Evolutionary conservation across 2,329 filamentous ascomycete species (phyloP), one percentile per base, ranked within the genome.

Genomic region (Aspergillus sp.): DNA sequence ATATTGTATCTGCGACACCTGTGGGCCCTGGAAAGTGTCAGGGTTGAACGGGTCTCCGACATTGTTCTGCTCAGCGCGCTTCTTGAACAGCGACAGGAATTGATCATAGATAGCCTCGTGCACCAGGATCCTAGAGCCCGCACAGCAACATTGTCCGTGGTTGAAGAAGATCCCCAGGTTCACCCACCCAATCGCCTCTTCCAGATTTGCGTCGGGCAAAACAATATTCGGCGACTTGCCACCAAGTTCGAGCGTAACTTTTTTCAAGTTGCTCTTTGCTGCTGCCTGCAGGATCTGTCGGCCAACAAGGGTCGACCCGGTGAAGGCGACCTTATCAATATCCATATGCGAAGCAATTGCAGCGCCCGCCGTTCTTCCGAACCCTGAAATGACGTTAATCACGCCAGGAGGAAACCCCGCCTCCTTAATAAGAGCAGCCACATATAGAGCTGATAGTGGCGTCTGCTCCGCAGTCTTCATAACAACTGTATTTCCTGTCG

Each of bases 21-120:
- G 91, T 40, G 91, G 91, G 52, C 91, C 91, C 78, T 95, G 91
- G 89, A 93, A 93, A 64, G 90, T 93, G 62, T 89, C 83, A 64
- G 83, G 73, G 68, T 84, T 79, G 82, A 95, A 93, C 64, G 91
- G 91, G 80, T 96, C 89, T 66, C 91, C 91, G 65, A 96, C 89
- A 68, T 86, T 83, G 83, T 93, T 95, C 79, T 84, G 74, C 67
- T 80, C 70, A 3, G 33, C 88, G 53, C 90, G 86, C 79, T 85
- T 83, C 85, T 90, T 92, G 85, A 96, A 96, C 52, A 85, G 83
- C 68, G 83, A 81, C 52, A 96, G 77, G 78, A 96, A 96, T 81
- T 91, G 87, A 80, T 93, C 90, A 79, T 93, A 92, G 76, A 93
- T 88, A 61, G 81, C 80, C 68, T 93, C 90, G 73, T 93, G 90